Percentiles rank a stretch among this genome's conserved stretches.
Evolutionary conservation across 129 eudicot genomes (phyloP).

Genomic region (Calendula officinalis): DNA sequence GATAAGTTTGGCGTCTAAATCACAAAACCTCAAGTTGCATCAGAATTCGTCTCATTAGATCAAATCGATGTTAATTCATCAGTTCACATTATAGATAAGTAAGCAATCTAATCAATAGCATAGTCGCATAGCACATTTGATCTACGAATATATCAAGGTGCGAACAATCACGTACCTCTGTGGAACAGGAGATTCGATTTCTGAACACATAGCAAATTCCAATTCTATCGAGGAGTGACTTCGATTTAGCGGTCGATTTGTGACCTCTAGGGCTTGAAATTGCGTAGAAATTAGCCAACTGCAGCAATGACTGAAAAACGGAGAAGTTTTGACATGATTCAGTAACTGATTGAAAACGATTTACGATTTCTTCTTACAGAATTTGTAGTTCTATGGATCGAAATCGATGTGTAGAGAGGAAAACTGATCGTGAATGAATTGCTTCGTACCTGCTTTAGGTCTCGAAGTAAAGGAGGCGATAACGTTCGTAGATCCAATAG

Average conservation of each 20-base stretch:
- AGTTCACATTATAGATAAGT: neutral
- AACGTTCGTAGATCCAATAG: constrained; percentile 73
- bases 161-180: constrained; percentile 46
- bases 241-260: constrained; percentile 38
- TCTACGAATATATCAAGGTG: neutral
- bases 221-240: constrained; percentile 55
- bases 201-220: constrained; percentile 66
- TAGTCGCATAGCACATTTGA: neutral
- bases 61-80: neutral
- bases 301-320: constrained; percentile 59
- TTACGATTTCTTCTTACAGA: neutral
- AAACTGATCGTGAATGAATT: neutral
- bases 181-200: constrained; percentile 49
- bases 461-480: constrained; percentile 67
- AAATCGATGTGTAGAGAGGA: constrained; percentile 12
- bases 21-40: constrained; percentile 5
- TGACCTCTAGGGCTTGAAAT: constrained; percentile 38
- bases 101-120: neutral
- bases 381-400: neutral
- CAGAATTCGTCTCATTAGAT: constrained; percentile 3
- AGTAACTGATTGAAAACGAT: neutral
- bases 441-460: constrained; percentile 66
- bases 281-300: constrained; percentile 87
- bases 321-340: constrained; percentile 16
- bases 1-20: neutral